Base-by-base conservation (phyloP, 2,329 filamentous ascomycete species). In the Pyricularia sp. region DNA sequence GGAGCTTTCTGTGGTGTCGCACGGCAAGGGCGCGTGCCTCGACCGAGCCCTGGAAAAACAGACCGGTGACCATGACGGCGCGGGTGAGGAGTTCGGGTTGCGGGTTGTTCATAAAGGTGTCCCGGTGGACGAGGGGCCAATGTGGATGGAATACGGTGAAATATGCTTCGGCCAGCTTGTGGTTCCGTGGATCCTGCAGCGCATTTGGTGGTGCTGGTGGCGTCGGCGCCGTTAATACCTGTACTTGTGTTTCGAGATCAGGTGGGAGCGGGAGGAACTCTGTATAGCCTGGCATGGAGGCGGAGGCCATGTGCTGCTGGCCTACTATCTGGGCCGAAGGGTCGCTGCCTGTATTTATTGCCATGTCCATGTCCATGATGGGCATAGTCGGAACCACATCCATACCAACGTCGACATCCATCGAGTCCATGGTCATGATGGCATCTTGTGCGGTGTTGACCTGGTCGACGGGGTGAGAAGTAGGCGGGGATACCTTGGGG, bases 121-220 rank as follows among this genome's bases (percentile, higher is more conserved):
- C 25, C 3, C 66, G 26, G 50, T 55, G 66, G 20, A 67, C 1
- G 11, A 67, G 11, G 7, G 66, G 66, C 66, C 66, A 67, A 25
- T 61, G n/a, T 4, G 36, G 14, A 36, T 67, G 66, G 66, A 67
- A 67, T n/a, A 25, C 20, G 17, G 26, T 28, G 28, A 67, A 67
- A 31, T 58, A 67, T 5, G 50, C 14, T 14, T 66, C 65, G 23
- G 50, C 28, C 11, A 42, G 65, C 25, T 55, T 10, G 11, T 66
- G 20, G 23, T 23, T 28, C 23, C 25, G 25, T 42, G 20, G 20
- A n/a, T 61, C 59, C 26, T 28, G 65, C 26, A 65, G 26, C 30
- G n/a, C 28, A 25, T 7, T 4, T 30, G 26, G 42, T 31, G 36
- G 12, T 14, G 20, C 17, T 20, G 66, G 17, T 20, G 14, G 42